Evolutionary conservation across 371 early-diverging fungal species (phyloP), one percentile per base, ranked within the genome.

Genomic region (Mortierella sp.): DNA sequence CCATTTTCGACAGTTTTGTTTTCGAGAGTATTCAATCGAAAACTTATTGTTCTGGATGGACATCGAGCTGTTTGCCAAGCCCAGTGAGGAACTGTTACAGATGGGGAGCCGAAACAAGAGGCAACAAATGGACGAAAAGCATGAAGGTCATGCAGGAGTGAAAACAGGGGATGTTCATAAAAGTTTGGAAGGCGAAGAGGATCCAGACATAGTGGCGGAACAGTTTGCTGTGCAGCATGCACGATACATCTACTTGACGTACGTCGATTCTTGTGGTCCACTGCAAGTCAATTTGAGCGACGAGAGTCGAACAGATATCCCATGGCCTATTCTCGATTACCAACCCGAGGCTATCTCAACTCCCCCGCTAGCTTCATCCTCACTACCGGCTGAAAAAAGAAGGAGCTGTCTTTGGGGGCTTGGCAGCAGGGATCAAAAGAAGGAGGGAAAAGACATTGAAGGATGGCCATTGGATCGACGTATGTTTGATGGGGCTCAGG

Each of bases 401-500:
- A 23, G 5, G 21, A 28, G 49, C 6, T 21, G 9, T 39, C 50
- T n/a, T 1, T 50, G 59, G 59, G 28, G 26, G 2, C 27, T 41
- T 39, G 21, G 24, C 14, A 38, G 50, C 28, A 41, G 31, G 48
- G 31, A 43, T 18, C 7, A 21, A 12, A 45, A 26, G 3, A 56
- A 27, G n/a, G 47, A 31, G 0, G 30, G 31, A 5, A 43, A 50
- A 9, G 61, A 51, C 2, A 43, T 57, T 6, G 57, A 49, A 16
- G 78, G 79, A 14, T 71, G 67, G 64, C 60, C 71, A 3, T 23
- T 80, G 49, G 84, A 82, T 46, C 72, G 79, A 34, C 79, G 71
- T 26, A 80, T 87, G 67, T 89, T 86, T 73, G 90, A 89, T 63
- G 87, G 82, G 14, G 86, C 85, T 0, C 90, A 89, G 54, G 82